Evolutionary conservation across 2,329 filamentous ascomycete genomes (phyloP).

Genomic region (Epichloe glyceriae): DNA sequence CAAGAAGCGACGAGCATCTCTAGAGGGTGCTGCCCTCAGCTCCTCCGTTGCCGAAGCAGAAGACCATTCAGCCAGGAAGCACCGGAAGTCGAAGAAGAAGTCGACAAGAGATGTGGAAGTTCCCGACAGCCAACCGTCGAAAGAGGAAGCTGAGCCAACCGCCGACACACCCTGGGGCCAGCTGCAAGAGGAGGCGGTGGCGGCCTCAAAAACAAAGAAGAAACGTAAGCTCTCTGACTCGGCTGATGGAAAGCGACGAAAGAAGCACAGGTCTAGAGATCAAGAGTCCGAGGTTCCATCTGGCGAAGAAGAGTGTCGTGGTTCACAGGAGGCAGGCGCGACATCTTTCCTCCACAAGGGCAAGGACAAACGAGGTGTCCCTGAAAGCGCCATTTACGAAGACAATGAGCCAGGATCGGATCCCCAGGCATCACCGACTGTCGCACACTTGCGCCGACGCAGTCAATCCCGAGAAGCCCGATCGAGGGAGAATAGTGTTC

Average conservation of each 20-base stretch:
- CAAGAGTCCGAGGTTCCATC: conserved; percentile 10
- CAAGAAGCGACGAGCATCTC: conserved; percentile 7
- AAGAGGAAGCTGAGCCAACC: not conserved
- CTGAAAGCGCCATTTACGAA: conserved; percentile 10
- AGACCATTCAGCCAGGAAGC: conserved; percentile 9
- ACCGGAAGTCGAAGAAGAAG: conserved; percentile 16
- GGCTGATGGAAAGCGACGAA: conserved; percentile 18
- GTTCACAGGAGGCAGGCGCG: not conserved
- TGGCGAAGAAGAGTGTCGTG: not conserved
- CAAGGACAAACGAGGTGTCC: conserved; percentile 3
- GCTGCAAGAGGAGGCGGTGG: conserved; percentile 7
- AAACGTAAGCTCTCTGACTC: conserved; percentile 21
- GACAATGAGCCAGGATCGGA: conserved; percentile 10
- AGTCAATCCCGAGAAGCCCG: conserved; percentile 15
- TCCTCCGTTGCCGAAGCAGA: conserved; percentile 8
- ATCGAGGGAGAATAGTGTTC: conserved; percentile 15
- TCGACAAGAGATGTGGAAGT: conserved; percentile 3
- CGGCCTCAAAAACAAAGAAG: conserved; percentile 16
- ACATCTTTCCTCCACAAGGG: conserved; percentile 7
- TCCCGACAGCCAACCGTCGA: conserved; percentile 3
- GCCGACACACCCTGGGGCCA: conserved; percentile 5
- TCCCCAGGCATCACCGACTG: conserved; percentile 16
- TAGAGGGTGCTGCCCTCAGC: conserved; percentile 5
- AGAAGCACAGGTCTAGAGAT: conserved; percentile 19
- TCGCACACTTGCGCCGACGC: conserved; percentile 13